These are phyloP conservation scores for Claviceps capensis DNA, from an alignment of 2,329 filamentous ascomycete genomes.

Conservation along the genomic window DNA sequence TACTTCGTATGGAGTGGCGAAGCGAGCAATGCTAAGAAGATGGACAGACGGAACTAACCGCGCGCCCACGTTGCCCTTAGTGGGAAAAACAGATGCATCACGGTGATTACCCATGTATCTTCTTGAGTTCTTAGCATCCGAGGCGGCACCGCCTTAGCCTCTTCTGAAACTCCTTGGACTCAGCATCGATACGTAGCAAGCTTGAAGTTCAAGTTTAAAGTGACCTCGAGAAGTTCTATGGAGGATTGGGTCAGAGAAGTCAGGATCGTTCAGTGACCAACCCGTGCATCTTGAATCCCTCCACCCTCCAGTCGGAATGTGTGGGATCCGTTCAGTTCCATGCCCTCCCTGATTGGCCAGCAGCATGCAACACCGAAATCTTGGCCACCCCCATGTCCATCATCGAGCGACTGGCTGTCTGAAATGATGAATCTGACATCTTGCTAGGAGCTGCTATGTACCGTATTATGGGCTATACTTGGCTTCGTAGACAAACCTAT, in stretches of 20 bases:
- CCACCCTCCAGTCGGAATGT: neutral
- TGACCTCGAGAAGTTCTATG: neutral
- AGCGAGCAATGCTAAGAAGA: neutral
- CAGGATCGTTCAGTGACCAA: neutral
- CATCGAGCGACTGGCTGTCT: neutral
- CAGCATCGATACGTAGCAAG: neutral
- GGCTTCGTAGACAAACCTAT: neutral
- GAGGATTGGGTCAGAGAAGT: neutral
- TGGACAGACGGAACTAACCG: neutral
- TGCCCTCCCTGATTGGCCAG: no score
- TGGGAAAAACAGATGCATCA: neutral
- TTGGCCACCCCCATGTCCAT: no score
- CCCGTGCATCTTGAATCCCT: neutral
- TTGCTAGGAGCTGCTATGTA: neutral
- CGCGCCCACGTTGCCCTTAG: neutral
- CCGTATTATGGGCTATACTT: no score
- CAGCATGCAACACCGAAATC: no score
- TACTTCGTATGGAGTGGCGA: neutral
- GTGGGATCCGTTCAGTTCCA: no score
- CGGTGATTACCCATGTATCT: no score
- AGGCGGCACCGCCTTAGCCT: neutral
- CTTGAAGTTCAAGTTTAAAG: neutral
- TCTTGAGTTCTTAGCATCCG: neutral
- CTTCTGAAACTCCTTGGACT: neutral
- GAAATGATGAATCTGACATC: neutral